Base-by-base conservation (phyloP, 2,329 filamentous ascomycete species). In the Xylaria sp. region DNA sequence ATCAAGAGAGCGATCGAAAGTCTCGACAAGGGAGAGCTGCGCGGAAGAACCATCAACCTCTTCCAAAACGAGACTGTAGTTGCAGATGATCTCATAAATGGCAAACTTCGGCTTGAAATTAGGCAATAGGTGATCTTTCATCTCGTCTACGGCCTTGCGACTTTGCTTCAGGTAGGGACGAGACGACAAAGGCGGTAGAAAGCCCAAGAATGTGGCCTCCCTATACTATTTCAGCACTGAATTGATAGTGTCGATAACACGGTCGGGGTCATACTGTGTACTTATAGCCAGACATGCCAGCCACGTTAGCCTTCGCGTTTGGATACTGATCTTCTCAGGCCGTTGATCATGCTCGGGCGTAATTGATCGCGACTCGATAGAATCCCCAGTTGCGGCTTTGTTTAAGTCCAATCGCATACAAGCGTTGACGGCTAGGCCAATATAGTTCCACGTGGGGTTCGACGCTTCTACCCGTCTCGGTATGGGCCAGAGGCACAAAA, bases 371-470 rank as follows among this genome's bases (percentile, higher is more conserved):
- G 41, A 3, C 25, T 60, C 61, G n/a, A 57, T 15, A 18, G 51
- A 13, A 37, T 44, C 57, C 7, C 13, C 25, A 1, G 56, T 52
- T 23, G 41, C n/a, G 7, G 61, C 41, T 52, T 56, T 68, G 41
- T 63, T 58, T 23, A 71, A 46, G 25, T 66, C 58, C 39, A 71
- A 37, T 32, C 58, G 46, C 39, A 71, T 71, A 20, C 69, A 71
- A 15, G 69, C 59, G 6, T 56, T 64, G 48, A 69, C 63, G 20
- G 69, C 69, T n/a, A 71, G 66, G 23, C 62, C 59, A 28, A 71
- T 44, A 44, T 69, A 69, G 41, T 60, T 71, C 69, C 69, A 71
- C 1, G 58, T 66, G 5, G 69, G 66, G 39, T 60, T 63, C 37
- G 51, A 52, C 28, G 39, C 34, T 25, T 59, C 62, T 23, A 32